phyloP scores from a whole-genome alignment of 2,329 filamentous ascomycete genomes.

The Sporothrix brasiliensis region DNA sequence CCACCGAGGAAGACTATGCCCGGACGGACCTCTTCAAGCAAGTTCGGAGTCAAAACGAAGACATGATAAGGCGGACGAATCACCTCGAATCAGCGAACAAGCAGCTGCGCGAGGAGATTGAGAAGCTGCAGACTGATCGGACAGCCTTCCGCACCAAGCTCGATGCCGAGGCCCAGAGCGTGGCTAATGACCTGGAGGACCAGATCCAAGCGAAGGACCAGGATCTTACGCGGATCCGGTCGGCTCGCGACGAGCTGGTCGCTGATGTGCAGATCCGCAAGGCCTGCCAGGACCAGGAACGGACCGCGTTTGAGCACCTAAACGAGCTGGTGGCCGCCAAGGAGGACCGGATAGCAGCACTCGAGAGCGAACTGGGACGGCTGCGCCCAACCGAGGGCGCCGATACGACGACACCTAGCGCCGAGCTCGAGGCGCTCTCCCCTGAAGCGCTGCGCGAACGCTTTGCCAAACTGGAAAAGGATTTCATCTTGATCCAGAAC shows the following conservation, averaged over 20 bases:
- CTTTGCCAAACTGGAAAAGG: slow-evolving; percentile 73
- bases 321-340: slow-evolving; percentile 79
- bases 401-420: slow-evolving; percentile 49
- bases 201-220: slow-evolving; percentile 79
- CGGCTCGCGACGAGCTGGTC: slow-evolving; percentile 79
- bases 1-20: slow-evolving; percentile 91
- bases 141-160: slow-evolving; percentile 79
- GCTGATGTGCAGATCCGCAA: slow-evolving; percentile 82
- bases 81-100: slow-evolving; percentile 87
- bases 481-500: slow-evolving; percentile 81
- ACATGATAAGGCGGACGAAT: slow-evolving; percentile 89
- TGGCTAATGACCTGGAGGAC: slow-evolving; percentile 76
- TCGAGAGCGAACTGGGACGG: slow-evolving; percentile 82
- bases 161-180: slow-evolving; percentile 74
- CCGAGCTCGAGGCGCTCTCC: slow-evolving; percentile 61
- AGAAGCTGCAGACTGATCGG: slow-evolving; percentile 82
- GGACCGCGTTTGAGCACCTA: slow-evolving; percentile 68
- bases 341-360: slow-evolving; percentile 74
- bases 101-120: slow-evolving; percentile 79
- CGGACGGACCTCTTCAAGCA: slow-evolving; percentile 92
- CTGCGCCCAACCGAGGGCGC: slow-evolving; percentile 57
- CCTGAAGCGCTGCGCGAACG: slow-evolving; percentile 73
- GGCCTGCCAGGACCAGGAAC: slow-evolving; percentile 75
- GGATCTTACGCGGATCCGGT: slow-evolving; percentile 82
- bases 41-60: slow-evolving; percentile 86